These are phyloP conservation scores for Phaffomyces thermotolerans DNA, from an alignment of 805 yeast genomes.

Conservation along the genomic window DNA sequence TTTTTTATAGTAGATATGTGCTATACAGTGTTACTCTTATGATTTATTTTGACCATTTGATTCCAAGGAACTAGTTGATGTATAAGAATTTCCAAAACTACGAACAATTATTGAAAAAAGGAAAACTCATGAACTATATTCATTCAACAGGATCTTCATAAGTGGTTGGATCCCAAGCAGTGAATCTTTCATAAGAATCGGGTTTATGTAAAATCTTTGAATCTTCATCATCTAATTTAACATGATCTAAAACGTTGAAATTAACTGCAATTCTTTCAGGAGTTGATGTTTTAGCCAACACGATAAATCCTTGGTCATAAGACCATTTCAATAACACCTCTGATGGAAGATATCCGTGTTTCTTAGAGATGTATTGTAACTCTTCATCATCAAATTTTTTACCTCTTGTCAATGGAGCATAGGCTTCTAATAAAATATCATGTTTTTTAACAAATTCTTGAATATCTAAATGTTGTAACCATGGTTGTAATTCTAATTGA, in stretches of 20 bases:
- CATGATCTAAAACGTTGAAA: slow-evolving; percentile 18
- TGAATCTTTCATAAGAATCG: slow-evolving; percentile 13
- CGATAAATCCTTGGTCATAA: slow-evolving; percentile 18
- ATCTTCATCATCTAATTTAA: slow-evolving; percentile 18
- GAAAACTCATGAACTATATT: too few species aligned
- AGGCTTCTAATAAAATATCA: slow-evolving; percentile 63
- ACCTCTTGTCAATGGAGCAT: slow-evolving; percentile 72
- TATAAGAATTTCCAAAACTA: too few species aligned
- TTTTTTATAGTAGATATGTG: too few species aligned
- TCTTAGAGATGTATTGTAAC: slow-evolving; percentile 40
- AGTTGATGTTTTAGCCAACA: slow-evolving; percentile 18
- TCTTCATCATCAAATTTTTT: slow-evolving; percentile 47
- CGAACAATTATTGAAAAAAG: too few species aligned
- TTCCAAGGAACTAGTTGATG: too few species aligned
- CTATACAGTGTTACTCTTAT: too few species aligned
- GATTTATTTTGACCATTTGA: too few species aligned
- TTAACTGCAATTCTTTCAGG: slow-evolving; percentile 13
- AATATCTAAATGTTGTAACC: slow-evolving; percentile 64
- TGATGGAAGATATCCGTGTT: slow-evolving; percentile 23
- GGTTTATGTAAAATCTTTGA: slow-evolving; percentile 14
- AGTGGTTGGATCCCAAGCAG: slow-evolving; percentile 21
- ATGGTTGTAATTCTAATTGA: slow-evolving; percentile 80
- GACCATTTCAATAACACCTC: slow-evolving; percentile 19
- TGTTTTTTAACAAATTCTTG: slow-evolving; percentile 51
- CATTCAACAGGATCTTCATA: slow-evolving; percentile 1